phyloP scores from a whole-genome alignment of 805 yeast species.

The Kodamaea laetipori region DNA sequence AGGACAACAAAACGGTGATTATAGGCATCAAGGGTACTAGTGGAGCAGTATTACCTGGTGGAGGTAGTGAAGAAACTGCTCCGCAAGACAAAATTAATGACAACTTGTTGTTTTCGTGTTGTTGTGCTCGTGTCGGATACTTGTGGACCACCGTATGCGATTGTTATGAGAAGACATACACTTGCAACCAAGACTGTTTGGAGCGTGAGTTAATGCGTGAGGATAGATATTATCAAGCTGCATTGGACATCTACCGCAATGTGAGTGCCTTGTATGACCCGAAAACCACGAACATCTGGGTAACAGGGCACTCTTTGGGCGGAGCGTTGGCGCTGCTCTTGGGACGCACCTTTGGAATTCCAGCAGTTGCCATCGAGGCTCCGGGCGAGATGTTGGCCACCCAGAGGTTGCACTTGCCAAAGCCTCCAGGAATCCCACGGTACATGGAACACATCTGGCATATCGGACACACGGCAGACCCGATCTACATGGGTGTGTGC shows the following conservation, averaged over 20 bases:
- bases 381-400: constrained; percentile 91
- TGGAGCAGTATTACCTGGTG: constrained; percentile 63
- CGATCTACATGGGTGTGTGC: constrained; percentile 94
- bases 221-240: constrained; percentile 83
- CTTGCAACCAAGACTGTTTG: constrained; percentile 85
- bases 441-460: constrained; percentile 89
- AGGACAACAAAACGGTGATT: constrained; percentile 62
- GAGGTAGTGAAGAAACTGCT: constrained; percentile 66
- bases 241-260: constrained; percentile 71
- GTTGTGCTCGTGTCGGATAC: constrained; percentile 91
- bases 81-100: constrained; percentile 83
- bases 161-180: constrained; percentile 79
- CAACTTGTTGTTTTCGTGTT: constrained; percentile 87
- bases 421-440: constrained; percentile 85
- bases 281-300: constrained; percentile 69
- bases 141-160: constrained; percentile 96
- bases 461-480: constrained; percentile 96
- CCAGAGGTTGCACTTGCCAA: constrained; percentile 81
- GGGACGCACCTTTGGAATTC: constrained; percentile 88
- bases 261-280: constrained; percentile 69
- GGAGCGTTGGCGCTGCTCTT: constrained; percentile 80
- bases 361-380: constrained; percentile 88
- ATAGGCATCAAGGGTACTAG: constrained; percentile 90
- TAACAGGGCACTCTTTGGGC: constrained; percentile 94
- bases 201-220: constrained; percentile 72